phyloP scores from a whole-genome alignment of 495 filamentous ascomycete genomes.

The Trichoderma virens region DNA sequence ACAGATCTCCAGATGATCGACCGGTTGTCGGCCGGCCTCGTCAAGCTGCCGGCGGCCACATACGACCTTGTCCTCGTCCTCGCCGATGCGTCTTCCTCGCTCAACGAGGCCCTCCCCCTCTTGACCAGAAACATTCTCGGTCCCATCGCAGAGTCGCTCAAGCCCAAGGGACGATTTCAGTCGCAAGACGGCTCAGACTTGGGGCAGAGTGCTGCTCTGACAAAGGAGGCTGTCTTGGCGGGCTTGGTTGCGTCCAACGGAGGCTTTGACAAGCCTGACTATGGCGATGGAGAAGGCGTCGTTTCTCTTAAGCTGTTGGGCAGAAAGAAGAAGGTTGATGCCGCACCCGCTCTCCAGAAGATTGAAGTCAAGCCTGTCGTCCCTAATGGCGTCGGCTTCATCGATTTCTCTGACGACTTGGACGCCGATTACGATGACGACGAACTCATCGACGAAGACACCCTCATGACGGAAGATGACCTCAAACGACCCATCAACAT shows the following conservation, averaged over 20 bases:
- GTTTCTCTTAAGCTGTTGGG: conserved; percentile 60
- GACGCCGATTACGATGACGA: conserved; percentile 54
- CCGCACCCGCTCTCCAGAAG: conserved; percentile 12
- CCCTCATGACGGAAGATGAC: conserved; percentile 76
- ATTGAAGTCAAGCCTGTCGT: not conserved
- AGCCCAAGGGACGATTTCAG: conserved; percentile 59
- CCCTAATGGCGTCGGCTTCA: conserved; percentile 56
- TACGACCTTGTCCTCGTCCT: conserved; percentile 87
- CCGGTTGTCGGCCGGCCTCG: conserved; percentile 75
- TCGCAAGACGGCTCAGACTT: conserved; percentile 59
- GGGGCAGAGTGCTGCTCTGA: conserved; percentile 35
- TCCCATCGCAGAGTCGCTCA: conserved; percentile 58
- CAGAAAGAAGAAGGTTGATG: conserved; percentile 49
- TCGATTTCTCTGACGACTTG: conserved; percentile 63
- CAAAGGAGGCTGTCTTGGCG: conserved; percentile 70
- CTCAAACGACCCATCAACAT: conserved; percentile 61
- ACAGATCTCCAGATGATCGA: conserved; percentile 99
- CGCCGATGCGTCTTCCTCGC: conserved; percentile 59
- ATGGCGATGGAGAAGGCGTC: conserved; percentile 54
- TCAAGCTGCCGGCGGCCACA: conserved; percentile 63
- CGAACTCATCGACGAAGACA: conserved; percentile 86
- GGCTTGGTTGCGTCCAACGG: conserved; percentile 56
- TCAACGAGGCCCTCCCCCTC: conserved; percentile 47
- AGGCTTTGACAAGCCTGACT: conserved; percentile 65
- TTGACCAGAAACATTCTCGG: conserved; percentile 61